Base-by-base conservation (phyloP, 805 yeast species). In the Tetrapisispora taiwanensis region DNA sequence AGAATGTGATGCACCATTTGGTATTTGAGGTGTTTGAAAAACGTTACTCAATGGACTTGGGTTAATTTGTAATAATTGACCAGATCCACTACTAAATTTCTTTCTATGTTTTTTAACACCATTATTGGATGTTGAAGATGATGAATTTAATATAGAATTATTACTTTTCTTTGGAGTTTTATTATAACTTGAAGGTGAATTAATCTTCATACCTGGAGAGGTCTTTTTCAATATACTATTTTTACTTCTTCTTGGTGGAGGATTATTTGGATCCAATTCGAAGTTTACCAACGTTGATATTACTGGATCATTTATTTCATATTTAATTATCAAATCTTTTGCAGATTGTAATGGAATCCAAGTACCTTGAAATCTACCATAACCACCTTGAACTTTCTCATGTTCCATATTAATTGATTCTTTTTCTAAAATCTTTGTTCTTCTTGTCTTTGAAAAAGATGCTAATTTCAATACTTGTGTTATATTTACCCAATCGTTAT, bases 401-500 rank as follows among this genome's bases (percentile, higher is more conserved):
- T 84, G 89, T 69, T 71, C 69, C 39, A 81, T 79, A 41, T 69
- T 72, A 55, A 78, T 86, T 19, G 84, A 84, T 50, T 84, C 92
- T 51, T 73, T 77, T 56, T 84, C 92, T 48, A 84, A 65, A 36
- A 84, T 75, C 55, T 83, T 76, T 2, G 92, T 84, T 61, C 95
- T 66, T 55, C 80, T 82, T 1, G 89, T 84, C 62, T 84, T 84
- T 36, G 86, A 83, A 54, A 79, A 81, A 48, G 81, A 77, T 31
- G 89, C 88, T 47, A 84, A 78, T 58, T 84, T 84, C 52, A 84
- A 68, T 31, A 84, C 80, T 59, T 84, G 95, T 0, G 94, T 84
- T 19, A 88, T 87, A 58, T 84, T 84, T 44, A 92, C 87, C 97
- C 97, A 92, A 53, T 89, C 84, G 61, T 92, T 98, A 41, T 75